Evolutionary conservation across 208 protist species (phyloP), one percentile per base, ranked within the genome.

Genomic region (Trypanosomatidae sp.): DNA sequence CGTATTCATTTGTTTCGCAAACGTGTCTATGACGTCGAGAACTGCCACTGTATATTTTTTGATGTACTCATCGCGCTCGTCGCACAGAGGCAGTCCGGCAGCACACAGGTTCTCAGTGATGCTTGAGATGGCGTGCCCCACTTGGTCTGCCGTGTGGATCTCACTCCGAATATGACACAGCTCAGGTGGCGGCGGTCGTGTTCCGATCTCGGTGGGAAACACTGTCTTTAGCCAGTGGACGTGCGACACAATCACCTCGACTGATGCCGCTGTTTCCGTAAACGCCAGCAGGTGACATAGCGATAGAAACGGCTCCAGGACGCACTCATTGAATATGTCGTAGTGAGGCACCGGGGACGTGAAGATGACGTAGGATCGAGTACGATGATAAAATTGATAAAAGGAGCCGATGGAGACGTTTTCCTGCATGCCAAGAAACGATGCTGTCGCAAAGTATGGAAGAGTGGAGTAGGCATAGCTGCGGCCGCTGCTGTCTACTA

Each of bases 161-260:
- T 60, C 62, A 36, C 71, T 73, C 15, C 67, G 75, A 69, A 85
- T 47, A 30, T 80, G 52, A 28, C 69, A 58, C 53, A 92, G 52
- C 36, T 67, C 65, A 28, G 76, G 62, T n/a, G 79, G 80, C 8
- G 79, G 77, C 36, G 72, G 30, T 1, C 77, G 73, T 25, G 69
- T 76, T n/a, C 82, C 81, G 65, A 84, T 41, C 71, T 85, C 76
- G 2, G 19, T 74, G 4, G 78, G 79, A 68, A 81, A 83, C 28
- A 81, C 80, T n/a, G 85, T 82, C 47, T 88, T 85, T 36, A 95
- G 73, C 91, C 88, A 93, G 47, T 86, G 52, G 17, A 82, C 88
- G 73, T 93, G 89, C n/a, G 91, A 93, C 22, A 95, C 75, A 22
- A 91, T 73, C 49, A 95, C 79, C 64, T 88, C 79, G n/a, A 93